Base-by-base conservation (phyloP, 2,329 filamentous ascomycete genomes). In the Paracorniculantispora psalliotae region DNA sequence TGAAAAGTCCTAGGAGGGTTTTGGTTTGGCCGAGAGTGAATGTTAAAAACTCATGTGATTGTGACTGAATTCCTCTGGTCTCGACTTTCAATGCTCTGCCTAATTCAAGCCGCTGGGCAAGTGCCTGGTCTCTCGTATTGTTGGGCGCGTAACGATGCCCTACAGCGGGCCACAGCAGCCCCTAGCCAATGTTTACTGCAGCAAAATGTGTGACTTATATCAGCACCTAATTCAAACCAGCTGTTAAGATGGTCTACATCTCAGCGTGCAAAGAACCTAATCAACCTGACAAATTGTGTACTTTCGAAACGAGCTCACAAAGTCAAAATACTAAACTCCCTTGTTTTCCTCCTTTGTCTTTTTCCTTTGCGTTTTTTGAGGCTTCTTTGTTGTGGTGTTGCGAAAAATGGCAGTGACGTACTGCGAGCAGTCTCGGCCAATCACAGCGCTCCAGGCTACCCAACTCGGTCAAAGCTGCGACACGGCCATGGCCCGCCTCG, bases 401-500 rank as follows among this genome's bases (percentile, higher is more conserved):
- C 2, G 3, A 10, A 12, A 4, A 3, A 1, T 17, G 28, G 26
- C 28, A 37, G 17, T 41, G 17, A 49, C 43, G 10, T 39, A 30
- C 43, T 15, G 8, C 6, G 19, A 17, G 4, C 17, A 30, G 19
- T 30, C 23, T 39, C 35, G 13, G 54, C 54, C 54, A 57, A 57
- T 57, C 54, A 57, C 54, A 43, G 44, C 54, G 12, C 43, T 33
- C 10, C 33, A 43, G n/a, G 12, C 19, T 41, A 9, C 54, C 54
- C 54, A 57, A 57, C 25, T 57, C 21, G 54, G 54, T 33, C 54
- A 57, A 57, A 48, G 25, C 54, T 57, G 54, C 54, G 54, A 57
- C 54, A 57, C 25, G 5, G 19, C 25, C 9, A 28, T 26, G 49
- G n/a, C 53, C 53, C 51, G 23, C 53, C 53, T 39, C 33, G 54